Conservation (phyloP, 768 basidiomycete species). For the Scleroderma citrinum region DNA sequence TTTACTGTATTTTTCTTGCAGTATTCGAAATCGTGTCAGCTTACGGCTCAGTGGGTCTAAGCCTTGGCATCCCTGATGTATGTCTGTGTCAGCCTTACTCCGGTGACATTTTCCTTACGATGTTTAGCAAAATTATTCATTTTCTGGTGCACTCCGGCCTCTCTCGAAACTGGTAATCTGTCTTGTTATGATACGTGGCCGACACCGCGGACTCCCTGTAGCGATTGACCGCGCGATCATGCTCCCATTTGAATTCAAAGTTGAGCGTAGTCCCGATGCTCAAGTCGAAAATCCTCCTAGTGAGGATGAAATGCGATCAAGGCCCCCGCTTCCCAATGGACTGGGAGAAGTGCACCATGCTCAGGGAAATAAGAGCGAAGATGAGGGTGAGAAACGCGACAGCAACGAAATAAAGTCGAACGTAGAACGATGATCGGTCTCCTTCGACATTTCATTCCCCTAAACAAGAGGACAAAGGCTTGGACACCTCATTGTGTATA, state of each 20-base stretch:
- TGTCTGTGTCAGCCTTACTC: conserved; percentile 16
- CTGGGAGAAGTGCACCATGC: background rate
- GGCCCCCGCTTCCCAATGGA: background rate
- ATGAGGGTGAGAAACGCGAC: background rate
- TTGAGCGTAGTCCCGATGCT: conserved; percentile 5
- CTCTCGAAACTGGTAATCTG: conserved; percentile 86
- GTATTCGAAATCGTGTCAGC: conserved; percentile 87
- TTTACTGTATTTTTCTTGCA: conserved; percentile 17
- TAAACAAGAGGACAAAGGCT: too few relatives aligned
- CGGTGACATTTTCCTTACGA: background rate
- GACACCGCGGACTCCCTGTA: conserved; percentile 83
- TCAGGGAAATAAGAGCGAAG: background rate
- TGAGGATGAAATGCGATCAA: conserved; percentile 10
- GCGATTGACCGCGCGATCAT: conserved; percentile 87
- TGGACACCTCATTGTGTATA: too few relatives aligned
- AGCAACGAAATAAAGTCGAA: background rate
- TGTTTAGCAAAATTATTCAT: conserved; percentile 68
- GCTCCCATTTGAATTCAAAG: conserved; percentile 59
- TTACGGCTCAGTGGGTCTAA: conserved; percentile 86
- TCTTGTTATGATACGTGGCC: conserved; percentile 88
- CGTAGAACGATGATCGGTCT: background rate
- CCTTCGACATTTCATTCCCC: too few relatives aligned
- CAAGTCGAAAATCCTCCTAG: conserved; percentile 7
- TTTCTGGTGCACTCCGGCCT: conserved; percentile 70
- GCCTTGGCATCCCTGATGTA: conserved; percentile 80